Evolutionary conservation across 2,329 filamentous ascomycete species (phyloP), one percentile per base, ranked within the genome.

Genomic region (Trichoderma gracile): DNA sequence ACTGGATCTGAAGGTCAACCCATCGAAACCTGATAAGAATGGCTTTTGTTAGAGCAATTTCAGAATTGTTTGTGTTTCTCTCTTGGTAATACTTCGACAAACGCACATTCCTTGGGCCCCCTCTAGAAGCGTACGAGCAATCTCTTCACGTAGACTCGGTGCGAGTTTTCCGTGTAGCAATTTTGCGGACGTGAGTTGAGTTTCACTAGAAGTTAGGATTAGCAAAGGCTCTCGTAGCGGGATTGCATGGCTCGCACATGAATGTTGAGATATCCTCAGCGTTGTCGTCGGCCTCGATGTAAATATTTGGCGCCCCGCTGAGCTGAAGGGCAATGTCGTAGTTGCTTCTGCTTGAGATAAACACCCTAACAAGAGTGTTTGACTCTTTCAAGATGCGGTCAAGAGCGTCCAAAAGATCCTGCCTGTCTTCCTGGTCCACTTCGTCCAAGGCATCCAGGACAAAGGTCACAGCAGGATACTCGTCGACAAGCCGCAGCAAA

Each of bases 221-320:
- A 58, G 55, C 40, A 19, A 19, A 12, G 21, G 42, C 23, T 43
- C 19, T 47, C n/a, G 12, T 38, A 9, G 19, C 10, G 19, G 15
- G 3, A 3, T 30, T 9, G 8, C 19, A 58, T 23, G 43, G 33
- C n/a, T 23, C 27, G 14, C 47, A 58, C 55, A 58, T 58, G 43
- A 58, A 58, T 52, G 57, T 61, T 52, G 57, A 50, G 15, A 61
- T 61, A 23, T 61, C 57, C 33, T 61, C 57, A 30, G 45, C 47
- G 27, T 61, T 61, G 30, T 52, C 45, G 42, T 61, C 57, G 25
- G 57, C 45, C 42, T 49, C 47, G 5, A 61, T 50, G 25, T 61
- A 49, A 30, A 61, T 40, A 40, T 49, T 61, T 4, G 57, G 57
- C 45, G 45, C 40, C 27, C 46, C 33, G 2, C 52, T 49, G 4